phyloP scores from a whole-genome alignment of 2,329 filamentous ascomycete genomes.

The Ophiostoma sp. region DNA sequence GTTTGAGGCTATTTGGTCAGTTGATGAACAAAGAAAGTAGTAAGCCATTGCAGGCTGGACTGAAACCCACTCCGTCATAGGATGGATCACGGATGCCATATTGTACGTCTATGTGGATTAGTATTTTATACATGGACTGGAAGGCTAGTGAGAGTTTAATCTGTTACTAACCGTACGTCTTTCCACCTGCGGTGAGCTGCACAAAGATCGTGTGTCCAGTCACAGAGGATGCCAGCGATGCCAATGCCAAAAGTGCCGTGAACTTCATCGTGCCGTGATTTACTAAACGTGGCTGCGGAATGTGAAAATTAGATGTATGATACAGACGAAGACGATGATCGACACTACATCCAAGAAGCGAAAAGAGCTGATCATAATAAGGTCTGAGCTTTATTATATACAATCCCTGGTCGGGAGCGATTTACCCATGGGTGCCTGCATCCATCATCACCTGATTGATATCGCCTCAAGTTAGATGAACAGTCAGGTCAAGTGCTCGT shows the following conservation, averaged over 20 bases:
- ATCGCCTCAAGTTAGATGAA: no score
- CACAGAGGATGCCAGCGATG: neutral
- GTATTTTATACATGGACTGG: neutral
- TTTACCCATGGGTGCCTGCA: no score
- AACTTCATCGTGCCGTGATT: neutral
- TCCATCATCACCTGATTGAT: no score
- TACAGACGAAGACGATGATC: neutral
- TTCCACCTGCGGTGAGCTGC: neutral
- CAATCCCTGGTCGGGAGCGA: no score
- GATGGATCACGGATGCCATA: slow-evolving; percentile 1
- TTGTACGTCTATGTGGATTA: neutral
- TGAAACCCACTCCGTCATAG: neutral
- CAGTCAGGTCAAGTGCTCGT: no score
- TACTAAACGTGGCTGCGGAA: no score
- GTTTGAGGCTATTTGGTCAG: neutral
- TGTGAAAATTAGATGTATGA: no score
- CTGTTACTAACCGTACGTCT: neutral
- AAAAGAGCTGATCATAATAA: no score
- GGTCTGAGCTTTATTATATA: no score
- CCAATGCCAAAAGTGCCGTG: neutral
- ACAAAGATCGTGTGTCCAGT: neutral
- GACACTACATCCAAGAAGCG: no score
- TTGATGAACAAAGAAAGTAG: neutral
- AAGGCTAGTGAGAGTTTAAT: neutral
- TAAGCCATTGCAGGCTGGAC: no score